Evolutionary conservation across 2,329 filamentous ascomycete genomes (phyloP), one percentile per base, ranked within the genome.

Genomic region (Cercospora zeina): DNA sequence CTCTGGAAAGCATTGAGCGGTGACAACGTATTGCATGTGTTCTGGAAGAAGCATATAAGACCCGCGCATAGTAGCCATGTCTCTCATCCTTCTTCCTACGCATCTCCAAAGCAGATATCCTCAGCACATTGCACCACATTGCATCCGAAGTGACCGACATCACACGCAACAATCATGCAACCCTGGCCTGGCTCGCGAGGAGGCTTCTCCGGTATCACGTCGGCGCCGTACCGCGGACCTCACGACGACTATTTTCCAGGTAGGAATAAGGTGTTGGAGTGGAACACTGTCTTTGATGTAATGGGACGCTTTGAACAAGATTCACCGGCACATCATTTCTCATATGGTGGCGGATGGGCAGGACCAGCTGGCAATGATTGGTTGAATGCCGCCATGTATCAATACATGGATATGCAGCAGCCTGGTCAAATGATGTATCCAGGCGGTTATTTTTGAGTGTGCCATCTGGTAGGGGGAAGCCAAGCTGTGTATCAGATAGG

Each of bases 161-260:
- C 42, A 5, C 42, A 27, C 3, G 4, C 11, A 24, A 49, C 21
- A 7, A 24, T 21, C n/a, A 53, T 53, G 49, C 49, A 53, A 16
- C 49, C 49, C 31, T 53, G 49, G 27, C 49, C 49, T 33, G 49
- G 49, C 30, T 53, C 49, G 19, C n/a, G 30, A 30, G 49, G 49
- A 16, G 13, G 27, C 31, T 53, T 13, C 30, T 33, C 49, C n/a
- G 49, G 30, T 33, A 33, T 9, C 30, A 34, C 24, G 31, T 21
- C n/a, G 31, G 21, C 49, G 16, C 49, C 49, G 16, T 53, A 53
- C 19, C 49, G 49, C 13, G 49, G 49, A 4, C 30, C 49, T 11
- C 27, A 16, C 14, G 49, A 27, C 49, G 33, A 53, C 49, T 27
- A 7, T 31, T 53, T 33, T 31, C n/a, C 11, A n/a, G 49, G 49